A percentile compares a stretch with the other conserved stretches of the same genome.
Conservation (phyloP, 805 yeast genomes). For the Debaryomyces castellii region DNA sequence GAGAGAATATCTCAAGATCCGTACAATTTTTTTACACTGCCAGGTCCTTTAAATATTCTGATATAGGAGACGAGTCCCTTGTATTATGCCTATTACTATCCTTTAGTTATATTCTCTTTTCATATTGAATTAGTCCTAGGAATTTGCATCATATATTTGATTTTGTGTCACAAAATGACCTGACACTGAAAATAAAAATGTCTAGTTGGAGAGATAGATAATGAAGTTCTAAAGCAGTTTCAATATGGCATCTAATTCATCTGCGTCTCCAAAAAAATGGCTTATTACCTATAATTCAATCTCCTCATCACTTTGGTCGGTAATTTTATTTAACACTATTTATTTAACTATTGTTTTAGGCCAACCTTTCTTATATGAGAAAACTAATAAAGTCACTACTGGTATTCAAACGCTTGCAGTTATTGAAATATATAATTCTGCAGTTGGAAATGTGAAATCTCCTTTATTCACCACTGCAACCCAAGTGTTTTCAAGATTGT, state of each 20-base stretch:
- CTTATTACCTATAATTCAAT: constrained; percentile 42
- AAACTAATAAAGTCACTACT: constrained; percentile 58
- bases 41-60: too few relatives aligned
- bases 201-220: too few relatives aligned
- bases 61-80: too few relatives aligned
- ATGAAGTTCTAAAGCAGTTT: background rate
- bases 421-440: constrained; percentile 77
- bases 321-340: constrained; percentile 39
- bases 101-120: too few relatives aligned
- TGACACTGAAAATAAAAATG: background rate
- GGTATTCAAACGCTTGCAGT: constrained; percentile 76
- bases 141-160: too few relatives aligned
- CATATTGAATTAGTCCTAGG: too few relatives aligned
- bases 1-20: too few relatives aligned
- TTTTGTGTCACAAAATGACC: background rate
- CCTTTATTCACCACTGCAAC: constrained; percentile 81
- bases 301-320: constrained; percentile 42
- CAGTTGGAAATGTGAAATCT: constrained; percentile 77
- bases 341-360: constrained; percentile 44
- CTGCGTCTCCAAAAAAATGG: constrained; percentile 23
- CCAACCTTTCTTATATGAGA: constrained; percentile 63
- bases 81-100: too few relatives aligned
- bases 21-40: too few relatives aligned
- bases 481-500: constrained; percentile 83
- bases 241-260: background rate